phyloP scores from a whole-genome alignment of 371 early-diverging fungal genomes.

The Nematocida ironsii region DNA sequence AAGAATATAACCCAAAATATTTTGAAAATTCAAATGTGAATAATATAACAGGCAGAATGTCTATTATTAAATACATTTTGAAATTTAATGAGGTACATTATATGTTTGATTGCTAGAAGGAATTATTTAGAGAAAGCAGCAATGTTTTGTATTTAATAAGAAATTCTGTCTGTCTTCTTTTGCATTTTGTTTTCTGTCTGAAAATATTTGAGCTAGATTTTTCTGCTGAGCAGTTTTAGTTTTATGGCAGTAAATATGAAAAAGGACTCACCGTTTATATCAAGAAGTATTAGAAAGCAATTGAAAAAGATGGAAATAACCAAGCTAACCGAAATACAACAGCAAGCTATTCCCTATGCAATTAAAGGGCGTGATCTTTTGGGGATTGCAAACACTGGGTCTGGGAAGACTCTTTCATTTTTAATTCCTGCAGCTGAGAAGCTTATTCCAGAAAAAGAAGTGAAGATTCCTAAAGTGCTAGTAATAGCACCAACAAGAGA shows the following conservation, averaged over 20 bases:
- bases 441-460: constrained; percentile 67
- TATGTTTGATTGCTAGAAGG: too few species aligned
- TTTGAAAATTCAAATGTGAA: too few species aligned
- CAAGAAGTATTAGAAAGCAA: constrained; percentile 32
- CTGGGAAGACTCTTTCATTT: constrained; percentile 69
- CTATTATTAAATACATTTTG: too few species aligned
- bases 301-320: constrained; percentile 29
- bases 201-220: not conserved
- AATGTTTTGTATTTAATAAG: too few species aligned
- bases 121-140: too few species aligned
- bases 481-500: constrained; percentile 58
- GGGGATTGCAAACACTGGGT: constrained; percentile 66
- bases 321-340: constrained; percentile 59
- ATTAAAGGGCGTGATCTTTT: constrained; percentile 60
- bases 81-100: too few species aligned
- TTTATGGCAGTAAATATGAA: constrained; percentile 48
- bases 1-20: too few species aligned
- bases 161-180: too few species aligned
- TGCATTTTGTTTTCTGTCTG: too few species aligned
- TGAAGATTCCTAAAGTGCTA: constrained; percentile 72
- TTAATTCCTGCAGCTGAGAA: constrained; percentile 64
- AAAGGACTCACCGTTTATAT: constrained; percentile 33
- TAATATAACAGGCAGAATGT: too few species aligned
- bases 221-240: constrained; percentile 17
- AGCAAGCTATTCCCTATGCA: constrained; percentile 56